These are phyloP conservation scores for Talaromyces funiculosus DNA, from an alignment of 2,329 filamentous ascomycete genomes.

Conservation along the genomic window DNA sequence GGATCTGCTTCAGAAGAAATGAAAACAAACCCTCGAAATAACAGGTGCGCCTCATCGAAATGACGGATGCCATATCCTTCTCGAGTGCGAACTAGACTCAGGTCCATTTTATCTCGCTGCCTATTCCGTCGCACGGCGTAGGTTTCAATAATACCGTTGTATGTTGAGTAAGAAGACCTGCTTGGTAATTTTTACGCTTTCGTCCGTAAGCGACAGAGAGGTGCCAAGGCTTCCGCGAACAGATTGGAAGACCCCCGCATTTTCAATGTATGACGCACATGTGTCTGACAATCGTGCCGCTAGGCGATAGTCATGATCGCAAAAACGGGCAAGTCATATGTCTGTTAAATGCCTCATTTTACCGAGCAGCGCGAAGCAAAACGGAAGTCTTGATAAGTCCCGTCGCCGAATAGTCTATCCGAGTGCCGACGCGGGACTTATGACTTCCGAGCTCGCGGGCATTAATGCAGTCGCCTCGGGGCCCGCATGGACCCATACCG, in stretches of 20 bases:
- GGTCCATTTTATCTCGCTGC: neutral
- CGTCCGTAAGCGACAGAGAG: neutral
- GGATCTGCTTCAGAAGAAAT: neutral
- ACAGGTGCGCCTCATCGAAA: too few relatives aligned
- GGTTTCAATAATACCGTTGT: neutral
- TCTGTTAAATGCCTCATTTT: neutral
- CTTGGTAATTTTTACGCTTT: neutral
- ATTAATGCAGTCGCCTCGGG: neutral
- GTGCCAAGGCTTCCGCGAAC: neutral
- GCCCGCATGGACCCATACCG: neutral
- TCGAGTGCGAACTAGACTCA: neutral
- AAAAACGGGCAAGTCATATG: neutral
- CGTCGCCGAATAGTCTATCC: neutral
- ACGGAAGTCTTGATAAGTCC: neutral
- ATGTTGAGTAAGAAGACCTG: neutral
- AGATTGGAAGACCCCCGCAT: neutral
- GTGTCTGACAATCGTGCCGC: neutral
- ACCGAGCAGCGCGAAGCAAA: neutral
- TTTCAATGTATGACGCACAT: constrained; percentile 1
- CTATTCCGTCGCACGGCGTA: neutral
- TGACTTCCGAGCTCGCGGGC: neutral
- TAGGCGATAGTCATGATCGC: too few relatives aligned
- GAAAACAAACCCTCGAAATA: too few relatives aligned
- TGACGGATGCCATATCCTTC: neutral
- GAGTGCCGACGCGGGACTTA: neutral